These are phyloP conservation scores for Ulmus americana DNA, from an alignment of 331 rosid species.

Conservation along the genomic window DNA sequence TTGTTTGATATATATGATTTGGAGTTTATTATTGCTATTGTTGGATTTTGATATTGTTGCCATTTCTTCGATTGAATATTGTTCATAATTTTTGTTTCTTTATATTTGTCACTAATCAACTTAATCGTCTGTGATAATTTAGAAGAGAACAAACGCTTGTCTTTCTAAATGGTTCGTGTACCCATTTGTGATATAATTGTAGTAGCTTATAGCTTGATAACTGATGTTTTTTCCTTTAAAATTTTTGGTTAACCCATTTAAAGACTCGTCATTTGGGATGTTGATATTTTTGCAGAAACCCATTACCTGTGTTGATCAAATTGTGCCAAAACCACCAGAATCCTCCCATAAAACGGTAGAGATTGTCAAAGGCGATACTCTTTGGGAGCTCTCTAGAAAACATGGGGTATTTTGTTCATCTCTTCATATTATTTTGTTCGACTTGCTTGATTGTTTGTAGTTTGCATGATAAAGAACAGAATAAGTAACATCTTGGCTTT, in stretches of 20 bases:
- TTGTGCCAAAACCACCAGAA: conserved; percentile 10
- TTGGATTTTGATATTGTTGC: not conserved
- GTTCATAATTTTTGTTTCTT: too few species aligned
- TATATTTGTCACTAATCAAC: too few species aligned
- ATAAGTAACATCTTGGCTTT: not conserved
- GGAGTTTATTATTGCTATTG: not conserved
- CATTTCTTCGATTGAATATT: too few species aligned
- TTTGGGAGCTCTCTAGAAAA: conserved; percentile 29
- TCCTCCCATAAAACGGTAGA: conserved; percentile 10
- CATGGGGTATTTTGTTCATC: conserved; percentile 17
- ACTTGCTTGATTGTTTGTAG: not conserved
- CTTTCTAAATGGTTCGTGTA: not conserved
- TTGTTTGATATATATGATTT: not conserved
- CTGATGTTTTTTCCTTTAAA: not conserved
- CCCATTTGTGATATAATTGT: not conserved
- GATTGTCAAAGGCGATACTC: conserved; percentile 32
- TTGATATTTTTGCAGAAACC: conserved; percentile 16
- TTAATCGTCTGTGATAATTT: not conserved
- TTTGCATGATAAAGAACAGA: not conserved
- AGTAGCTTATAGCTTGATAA: not conserved
- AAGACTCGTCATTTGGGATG: not conserved
- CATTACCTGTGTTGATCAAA: conserved; percentile 12
- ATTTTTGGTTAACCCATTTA: not conserved
- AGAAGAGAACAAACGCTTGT: not conserved
- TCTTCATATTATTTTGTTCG: not conserved